Percentiles rank a stretch among this genome's conserved stretches.
These are phyloP conservation scores for Pseudogymnoascus sp. DNA, from an alignment of 2,329 filamentous ascomycete species.

Conservation along the genomic window DNA sequence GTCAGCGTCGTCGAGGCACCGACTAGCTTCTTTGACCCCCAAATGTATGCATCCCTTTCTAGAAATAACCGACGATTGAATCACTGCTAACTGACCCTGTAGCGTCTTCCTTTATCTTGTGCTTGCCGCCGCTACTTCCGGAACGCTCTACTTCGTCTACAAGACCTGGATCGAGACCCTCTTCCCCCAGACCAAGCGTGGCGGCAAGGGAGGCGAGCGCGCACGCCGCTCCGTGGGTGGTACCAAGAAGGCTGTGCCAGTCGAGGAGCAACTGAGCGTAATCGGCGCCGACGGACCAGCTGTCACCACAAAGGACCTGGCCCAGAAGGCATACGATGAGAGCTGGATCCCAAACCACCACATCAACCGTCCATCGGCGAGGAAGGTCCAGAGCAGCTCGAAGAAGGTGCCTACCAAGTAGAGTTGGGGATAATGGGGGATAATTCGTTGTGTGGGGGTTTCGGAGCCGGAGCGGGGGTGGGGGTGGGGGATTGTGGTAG, in stretches of 20 bases:
- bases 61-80: constrained; percentile 13
- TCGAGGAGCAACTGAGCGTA: constrained; percentile 48
- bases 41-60: constrained; percentile 60
- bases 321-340: constrained; percentile 67
- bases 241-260: constrained; percentile 57
- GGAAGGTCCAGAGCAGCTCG: constrained; percentile 52
- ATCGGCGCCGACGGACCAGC: constrained; percentile 46
- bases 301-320: constrained; percentile 25
- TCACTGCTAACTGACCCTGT: constrained; percentile 17
- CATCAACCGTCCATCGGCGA: constrained; percentile 73
- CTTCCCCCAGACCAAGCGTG: constrained; percentile 77
- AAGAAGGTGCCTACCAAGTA: background rate
- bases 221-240: constrained; percentile 52
- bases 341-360: constrained; percentile 90
- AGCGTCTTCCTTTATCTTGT: constrained; percentile 98
- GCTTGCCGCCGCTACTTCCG: constrained; percentile 68
- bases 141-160: constrained; percentile 92
- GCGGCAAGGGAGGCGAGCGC: constrained; percentile 31
- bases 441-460: background rate
- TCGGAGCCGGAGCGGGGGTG: constrained; percentile 3
- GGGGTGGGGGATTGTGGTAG: constrained; percentile 4
- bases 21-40: constrained; percentile 85
- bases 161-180: constrained; percentile 94
- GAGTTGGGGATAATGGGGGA: background rate
- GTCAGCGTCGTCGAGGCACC: constrained; percentile 85